phyloP scores from a whole-genome alignment of 371 early-diverging fungal species.

The Entomophthora muscae region DNA sequence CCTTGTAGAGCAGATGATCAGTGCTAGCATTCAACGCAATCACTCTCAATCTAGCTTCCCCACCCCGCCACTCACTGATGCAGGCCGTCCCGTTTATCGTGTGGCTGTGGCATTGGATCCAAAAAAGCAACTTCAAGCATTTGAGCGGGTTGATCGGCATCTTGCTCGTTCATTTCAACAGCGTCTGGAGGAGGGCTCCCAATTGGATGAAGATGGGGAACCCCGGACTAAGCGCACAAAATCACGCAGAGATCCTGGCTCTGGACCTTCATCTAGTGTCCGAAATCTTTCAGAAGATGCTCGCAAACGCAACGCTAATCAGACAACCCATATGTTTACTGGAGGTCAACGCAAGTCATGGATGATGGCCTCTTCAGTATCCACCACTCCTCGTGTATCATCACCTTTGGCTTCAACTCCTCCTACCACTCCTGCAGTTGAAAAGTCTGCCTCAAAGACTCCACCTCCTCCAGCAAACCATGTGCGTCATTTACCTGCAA shows the following conservation, averaged over 20 bases:
- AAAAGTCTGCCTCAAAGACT: not conserved
- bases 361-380: constrained; percentile 31
- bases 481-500: not conserved
- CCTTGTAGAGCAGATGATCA: constrained; percentile 40
- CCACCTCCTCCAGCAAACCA: not conserved
- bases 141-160: constrained; percentile 43
- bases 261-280: constrained; percentile 30
- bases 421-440: constrained; percentile 10
- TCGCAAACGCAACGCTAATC: constrained; percentile 45
- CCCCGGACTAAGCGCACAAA: constrained; percentile 16
- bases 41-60: constrained; percentile 19
- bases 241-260: constrained; percentile 34
- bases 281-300: constrained; percentile 47
- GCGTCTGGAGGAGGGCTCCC: not conserved
- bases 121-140: constrained; percentile 40
- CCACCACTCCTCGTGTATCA: constrained; percentile 15
- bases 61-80: not conserved
- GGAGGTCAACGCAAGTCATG: constrained; percentile 35
- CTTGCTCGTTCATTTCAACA: not conserved
- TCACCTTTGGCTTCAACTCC: constrained; percentile 12
- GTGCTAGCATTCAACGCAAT: constrained; percentile 45
- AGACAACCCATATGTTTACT: constrained; percentile 50
- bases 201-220: constrained; percentile 8
- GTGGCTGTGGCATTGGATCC: constrained; percentile 41
- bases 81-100: constrained; percentile 37